phyloP scores from a whole-genome alignment of 768 basidiomycete species.

The Russula ochroleuca region DNA sequence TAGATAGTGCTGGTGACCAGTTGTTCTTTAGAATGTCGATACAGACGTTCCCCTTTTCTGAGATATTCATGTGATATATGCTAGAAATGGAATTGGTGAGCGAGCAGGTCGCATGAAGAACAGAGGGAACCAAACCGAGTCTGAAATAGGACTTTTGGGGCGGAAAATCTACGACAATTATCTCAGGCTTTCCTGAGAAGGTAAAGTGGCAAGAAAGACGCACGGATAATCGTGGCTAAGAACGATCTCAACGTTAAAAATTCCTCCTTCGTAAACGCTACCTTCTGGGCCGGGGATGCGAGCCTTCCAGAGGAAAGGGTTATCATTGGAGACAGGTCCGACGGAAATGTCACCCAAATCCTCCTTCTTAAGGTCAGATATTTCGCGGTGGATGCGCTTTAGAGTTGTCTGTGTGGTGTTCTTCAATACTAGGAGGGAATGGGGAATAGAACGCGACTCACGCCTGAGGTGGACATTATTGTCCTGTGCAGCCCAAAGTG shows the following conservation, averaged over 20 bases:
- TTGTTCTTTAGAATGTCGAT: slow-evolving; percentile 91
- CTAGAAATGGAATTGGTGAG: slow-evolving; percentile 36
- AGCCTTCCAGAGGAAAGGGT: slow-evolving; percentile 70
- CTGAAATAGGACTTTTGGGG: slow-evolving; percentile 70
- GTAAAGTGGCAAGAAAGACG: slow-evolving; percentile 29
- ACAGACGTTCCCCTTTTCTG: slow-evolving; percentile 72
- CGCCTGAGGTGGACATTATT: slow-evolving; percentile 20
- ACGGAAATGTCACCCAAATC: slow-evolving; percentile 72
- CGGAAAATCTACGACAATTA: slow-evolving; percentile 55
- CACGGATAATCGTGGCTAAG: slow-evolving; percentile 79
- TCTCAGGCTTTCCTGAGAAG: background rate
- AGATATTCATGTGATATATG: slow-evolving; percentile 91
- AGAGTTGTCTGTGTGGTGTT: slow-evolving; percentile 50
- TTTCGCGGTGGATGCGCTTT: slow-evolving; percentile 81
- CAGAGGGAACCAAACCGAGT: slow-evolving; percentile 50
- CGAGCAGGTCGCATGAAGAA: slow-evolving; percentile 1
- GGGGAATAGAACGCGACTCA: slow-evolving; percentile 2
- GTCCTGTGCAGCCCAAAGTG: background rate
- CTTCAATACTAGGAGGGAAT: background rate
- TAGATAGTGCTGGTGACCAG: slow-evolving; percentile 90
- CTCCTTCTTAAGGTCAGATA: slow-evolving; percentile 75
- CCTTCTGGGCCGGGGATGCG: slow-evolving; percentile 79
- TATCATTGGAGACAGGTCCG: slow-evolving; percentile 54
- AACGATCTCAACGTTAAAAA: slow-evolving; percentile 62
- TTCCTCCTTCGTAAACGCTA: slow-evolving; percentile 75